Percentiles rank a stretch among this genome's conserved stretches.
Evolutionary conservation across 2,329 filamentous ascomycete genomes (phyloP).

Genomic region (Ascochyta fabae): DNA sequence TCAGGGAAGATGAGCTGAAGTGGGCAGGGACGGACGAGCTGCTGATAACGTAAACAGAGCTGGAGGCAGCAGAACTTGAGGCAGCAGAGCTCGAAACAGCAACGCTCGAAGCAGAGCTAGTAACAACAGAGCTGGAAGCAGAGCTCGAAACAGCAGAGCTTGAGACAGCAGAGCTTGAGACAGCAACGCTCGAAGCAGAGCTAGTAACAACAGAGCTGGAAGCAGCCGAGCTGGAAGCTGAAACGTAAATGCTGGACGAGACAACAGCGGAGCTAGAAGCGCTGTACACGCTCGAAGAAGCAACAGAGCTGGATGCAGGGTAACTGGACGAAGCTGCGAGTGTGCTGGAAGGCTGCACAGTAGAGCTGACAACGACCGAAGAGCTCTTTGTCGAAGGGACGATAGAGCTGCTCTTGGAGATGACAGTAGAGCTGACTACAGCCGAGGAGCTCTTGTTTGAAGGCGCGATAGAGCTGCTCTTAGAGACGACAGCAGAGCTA

Average conservation of each 20-base stretch:
- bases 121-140: neutral
- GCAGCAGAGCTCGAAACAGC: neutral
- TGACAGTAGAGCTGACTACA: conserved; percentile 4
- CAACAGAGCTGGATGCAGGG: conserved; percentile 2
- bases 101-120: neutral
- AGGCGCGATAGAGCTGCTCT: neutral
- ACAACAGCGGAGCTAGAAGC: neutral
- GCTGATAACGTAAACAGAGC: conserved; percentile 2
- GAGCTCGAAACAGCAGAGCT: neutral
- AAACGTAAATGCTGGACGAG: conserved; percentile 1
- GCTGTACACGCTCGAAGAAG: neutral
- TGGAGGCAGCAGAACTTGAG: neutral
- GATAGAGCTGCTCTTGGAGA: conserved; percentile 4
- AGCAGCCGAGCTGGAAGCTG: no score
- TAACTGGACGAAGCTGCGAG: conserved; percentile 3
- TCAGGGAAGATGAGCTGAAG: neutral
- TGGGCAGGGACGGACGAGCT: neutral
- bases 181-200: no score
- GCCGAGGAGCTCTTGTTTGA: conserved; percentile 10
- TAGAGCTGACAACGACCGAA: conserved; percentile 5
- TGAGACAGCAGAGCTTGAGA: neutral
- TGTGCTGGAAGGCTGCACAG: conserved; percentile 9
- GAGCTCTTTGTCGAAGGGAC: conserved; percentile 9
- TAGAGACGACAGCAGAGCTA: conserved; percentile 2
- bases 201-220: no score